Base-by-base conservation (phyloP, 2,329 filamentous ascomycete genomes). In the Emmonsiellopsis sp. region DNA sequence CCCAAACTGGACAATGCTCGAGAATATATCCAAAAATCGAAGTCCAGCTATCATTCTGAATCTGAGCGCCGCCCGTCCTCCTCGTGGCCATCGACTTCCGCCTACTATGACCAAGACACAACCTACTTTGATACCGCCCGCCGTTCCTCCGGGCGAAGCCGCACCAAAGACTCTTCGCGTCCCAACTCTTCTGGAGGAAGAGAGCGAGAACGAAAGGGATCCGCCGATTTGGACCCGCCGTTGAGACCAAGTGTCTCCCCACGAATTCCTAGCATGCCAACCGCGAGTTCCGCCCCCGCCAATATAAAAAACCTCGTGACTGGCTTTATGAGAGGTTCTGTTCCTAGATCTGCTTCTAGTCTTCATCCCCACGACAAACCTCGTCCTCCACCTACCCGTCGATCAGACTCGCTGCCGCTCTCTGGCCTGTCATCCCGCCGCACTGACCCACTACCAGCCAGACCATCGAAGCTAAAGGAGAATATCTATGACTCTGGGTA, bases 401-500 rank as follows among this genome's bases (percentile, higher is more conserved):
- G 65, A 40, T 58, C 66, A 14, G 61, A 68, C 14, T 67, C 66
- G 0, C 60, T 63, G 17, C 62, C 62, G 8, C 58, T 68, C 10
- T 42, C 59, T 34, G 59, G 58, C 47, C 65, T 67, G 59, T 58
- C 59, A 34, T 55, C 58, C 36, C 59, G 59, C 53, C 62, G 62
- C 13, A 53, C 60, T 21, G 59, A 63, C n/a, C 51, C 61, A 2
- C 49, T 58, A 5, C 62, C 65, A 6, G 42, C 64, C 10, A 68
- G 69, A 42, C 60, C 67, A 2, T 68, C 71, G 9, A 73, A 69
- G 47, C 53, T 68, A 42, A 68, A 69, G 51, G 52, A 58, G 31
- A 66, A 73, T 34, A 64, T 64, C 42, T 64, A 70, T 33, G 73
- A 76, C 53, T 75, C 73, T 3, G 71, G 71, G 2, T 74, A 75